Base-by-base conservation (phyloP, 164 flowering plant species). In the Vitis rupestris region DNA sequence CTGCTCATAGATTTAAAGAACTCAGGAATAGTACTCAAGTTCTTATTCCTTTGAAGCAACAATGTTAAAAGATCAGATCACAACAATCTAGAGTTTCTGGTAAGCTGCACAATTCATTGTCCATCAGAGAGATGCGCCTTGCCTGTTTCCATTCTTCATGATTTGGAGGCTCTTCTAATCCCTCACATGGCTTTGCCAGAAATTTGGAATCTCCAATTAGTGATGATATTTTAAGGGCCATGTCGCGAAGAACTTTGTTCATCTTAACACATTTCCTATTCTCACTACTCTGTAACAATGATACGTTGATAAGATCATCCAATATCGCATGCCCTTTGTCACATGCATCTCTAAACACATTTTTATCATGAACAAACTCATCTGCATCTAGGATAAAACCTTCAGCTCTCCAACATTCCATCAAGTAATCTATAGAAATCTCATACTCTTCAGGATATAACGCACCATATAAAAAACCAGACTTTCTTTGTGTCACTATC, bases 351-450 rank as follows among this genome's bases (percentile, higher is more conserved):
- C 37, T 23, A 4, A 63, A 47, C 0, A 47, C 63, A 9, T 53
- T 9, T 27, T 10, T 16, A 11, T 19, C 62, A 11, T 59, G 62
- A 59, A 59, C 4, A 31, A 4, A 31, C 37, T 31, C 37, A 31
- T 31, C 37, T 4, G 37, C 37, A 17, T 17, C 17, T 31, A 31
- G 37, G 1, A 31, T 31, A 31, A 65, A 47, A 14, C 60, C 75
- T 31, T 37, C 30, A 29, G 69, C 70, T 9, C 10, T 66, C 75
- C 68, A 72, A 65, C 63, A 65, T 30, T 70, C 68, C 30, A 64
- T 0, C 68, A 70, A 64, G 23, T 53, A 44, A 54, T 70, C 61
- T n/a, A 7, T 23, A 37, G n/a, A 51, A 15, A 70, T 70, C 2
- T 56, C 37, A 63, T 6, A 37, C 4, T 70, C 68, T 64, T 63